Conservation (phyloP, 768 basidiomycete genomes). For the Leccinellum rugosiceps region DNA sequence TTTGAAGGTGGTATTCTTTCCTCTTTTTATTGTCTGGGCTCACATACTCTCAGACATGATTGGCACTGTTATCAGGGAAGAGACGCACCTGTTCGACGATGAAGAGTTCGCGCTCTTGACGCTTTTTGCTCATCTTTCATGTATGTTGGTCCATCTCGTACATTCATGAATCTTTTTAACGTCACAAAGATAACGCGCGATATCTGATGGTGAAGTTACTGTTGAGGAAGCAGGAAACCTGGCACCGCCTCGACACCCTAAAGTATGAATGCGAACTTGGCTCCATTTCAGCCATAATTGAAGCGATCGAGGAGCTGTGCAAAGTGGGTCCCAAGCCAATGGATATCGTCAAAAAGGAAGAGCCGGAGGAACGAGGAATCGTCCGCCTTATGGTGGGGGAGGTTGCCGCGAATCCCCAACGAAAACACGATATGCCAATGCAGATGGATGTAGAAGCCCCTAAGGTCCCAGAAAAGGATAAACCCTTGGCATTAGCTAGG, state of each 20-base stretch:
- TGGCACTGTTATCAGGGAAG: slow-evolving; percentile 45
- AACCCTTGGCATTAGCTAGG: slow-evolving; percentile 34
- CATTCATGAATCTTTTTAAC: slow-evolving; percentile 7
- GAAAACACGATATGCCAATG: slow-evolving; percentile 3
- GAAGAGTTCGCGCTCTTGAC: slow-evolving; percentile 45
- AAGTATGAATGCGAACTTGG: slow-evolving; percentile 44
- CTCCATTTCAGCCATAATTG: slow-evolving; percentile 30
- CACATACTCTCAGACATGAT: slow-evolving; percentile 49
- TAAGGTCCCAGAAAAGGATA: slow-evolving; percentile 3
- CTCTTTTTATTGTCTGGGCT: neutral
- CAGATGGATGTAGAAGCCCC: slow-evolving; percentile 2
- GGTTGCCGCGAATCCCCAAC: slow-evolving; percentile 1
- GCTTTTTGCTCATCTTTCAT: slow-evolving; percentile 43
- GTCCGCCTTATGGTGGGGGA: slow-evolving; percentile 38
- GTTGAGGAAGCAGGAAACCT: slow-evolving; percentile 55
- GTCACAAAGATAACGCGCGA: slow-evolving; percentile 45
- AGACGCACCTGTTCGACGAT: slow-evolving; percentile 49
- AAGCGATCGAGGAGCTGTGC: slow-evolving; percentile 47
- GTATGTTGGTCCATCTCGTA: slow-evolving; percentile 36
- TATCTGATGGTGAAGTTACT: slow-evolving; percentile 63
- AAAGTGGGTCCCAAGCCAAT: slow-evolving; percentile 2
- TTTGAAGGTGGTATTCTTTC: slow-evolving; percentile 26
- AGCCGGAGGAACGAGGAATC: slow-evolving; percentile 26
- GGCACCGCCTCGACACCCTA: slow-evolving; percentile 47
- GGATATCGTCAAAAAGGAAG: slow-evolving; percentile 12